A percentile compares a stretch with the other conserved stretches of the same genome.
Evolutionary conservation across 106 monocot species (phyloP).

Genomic region (Phalaenopsis equestris): DNA sequence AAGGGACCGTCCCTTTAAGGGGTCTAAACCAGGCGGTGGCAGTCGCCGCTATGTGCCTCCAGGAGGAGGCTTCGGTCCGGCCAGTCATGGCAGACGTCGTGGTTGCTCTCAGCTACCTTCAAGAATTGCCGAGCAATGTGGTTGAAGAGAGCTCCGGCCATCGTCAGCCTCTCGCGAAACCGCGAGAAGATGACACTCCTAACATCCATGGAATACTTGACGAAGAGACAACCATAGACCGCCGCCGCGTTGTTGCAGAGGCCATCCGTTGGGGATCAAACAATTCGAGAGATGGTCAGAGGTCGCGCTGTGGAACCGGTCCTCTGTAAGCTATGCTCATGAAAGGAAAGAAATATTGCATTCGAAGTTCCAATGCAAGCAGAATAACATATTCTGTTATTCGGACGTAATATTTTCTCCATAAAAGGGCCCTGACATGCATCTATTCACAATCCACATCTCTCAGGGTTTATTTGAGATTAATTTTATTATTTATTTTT

Average conservation of each 20-base stretch:
- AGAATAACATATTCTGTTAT: too few relatives aligned
- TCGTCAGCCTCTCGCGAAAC: too few relatives aligned
- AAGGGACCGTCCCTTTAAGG: conserved; percentile 25
- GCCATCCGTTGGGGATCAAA: conserved; percentile 3
- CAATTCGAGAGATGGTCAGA: conserved; percentile 4
- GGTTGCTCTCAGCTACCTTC: conserved; percentile 40
- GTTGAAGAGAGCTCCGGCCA: neutral
- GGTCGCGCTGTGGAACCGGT: neutral
- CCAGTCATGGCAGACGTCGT: conserved; percentile 66
- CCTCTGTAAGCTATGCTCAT: neutral
- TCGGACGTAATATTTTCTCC: too few relatives aligned
- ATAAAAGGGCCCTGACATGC: neutral
- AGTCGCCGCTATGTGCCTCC: conserved; percentile 70
- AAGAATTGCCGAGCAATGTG: neutral
- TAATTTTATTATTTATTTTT: too few relatives aligned
- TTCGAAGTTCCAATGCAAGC: too few relatives aligned
- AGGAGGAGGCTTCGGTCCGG: conserved; percentile 56
- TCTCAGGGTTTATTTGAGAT: too few relatives aligned
- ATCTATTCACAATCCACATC: neutral
- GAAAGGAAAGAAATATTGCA: neutral
- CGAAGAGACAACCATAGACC: neutral
- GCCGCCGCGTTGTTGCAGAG: neutral
- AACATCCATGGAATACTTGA: neutral
- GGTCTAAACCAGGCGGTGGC: conserved; percentile 63
- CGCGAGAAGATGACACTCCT: neutral